Conservation (phyloP, 2,329 filamentous ascomycete species). For the Diaporthe sp. region DNA sequence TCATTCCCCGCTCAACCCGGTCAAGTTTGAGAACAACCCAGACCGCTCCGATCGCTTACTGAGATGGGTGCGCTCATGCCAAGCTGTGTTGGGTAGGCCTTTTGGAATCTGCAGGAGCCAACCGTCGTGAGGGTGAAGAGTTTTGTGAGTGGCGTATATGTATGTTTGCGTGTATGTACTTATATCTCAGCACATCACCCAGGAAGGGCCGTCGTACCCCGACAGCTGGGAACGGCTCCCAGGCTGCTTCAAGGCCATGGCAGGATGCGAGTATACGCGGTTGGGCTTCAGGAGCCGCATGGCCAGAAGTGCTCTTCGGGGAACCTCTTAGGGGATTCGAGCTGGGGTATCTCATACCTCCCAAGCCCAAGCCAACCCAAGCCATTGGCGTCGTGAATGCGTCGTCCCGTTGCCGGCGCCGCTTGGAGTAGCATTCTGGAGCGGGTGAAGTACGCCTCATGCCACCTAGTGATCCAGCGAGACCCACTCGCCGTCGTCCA, state of each 20-base stretch:
- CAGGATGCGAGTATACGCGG: neutral
- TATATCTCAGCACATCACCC: neutral
- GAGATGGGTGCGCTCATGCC: no score
- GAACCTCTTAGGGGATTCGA: neutral
- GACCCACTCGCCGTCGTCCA: constrained; percentile 1
- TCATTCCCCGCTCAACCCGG: neutral
- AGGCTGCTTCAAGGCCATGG: neutral
- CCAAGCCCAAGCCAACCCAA: neutral
- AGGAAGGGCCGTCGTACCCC: neutral
- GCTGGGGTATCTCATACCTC: neutral
- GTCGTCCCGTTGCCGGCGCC: neutral
- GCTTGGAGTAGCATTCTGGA: neutral
- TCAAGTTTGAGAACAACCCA: neutral
- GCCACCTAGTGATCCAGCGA: neutral
- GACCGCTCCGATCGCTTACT: no score
- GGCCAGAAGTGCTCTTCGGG: neutral
- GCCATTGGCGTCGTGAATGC: neutral
- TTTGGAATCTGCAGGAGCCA: no score
- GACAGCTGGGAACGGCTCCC: neutral
- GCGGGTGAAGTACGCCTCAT: neutral
- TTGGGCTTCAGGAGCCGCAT: neutral
- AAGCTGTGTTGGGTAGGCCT: neutral
- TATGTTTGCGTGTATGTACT: neutral
- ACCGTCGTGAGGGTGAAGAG: no score
- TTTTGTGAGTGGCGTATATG: neutral